Percentiles rank a stretch among this genome's conserved stretches.
These are phyloP conservation scores for Trichosporon ovoides DNA, from an alignment of 1,284 basidiomycete species.

Conservation along the genomic window DNA sequence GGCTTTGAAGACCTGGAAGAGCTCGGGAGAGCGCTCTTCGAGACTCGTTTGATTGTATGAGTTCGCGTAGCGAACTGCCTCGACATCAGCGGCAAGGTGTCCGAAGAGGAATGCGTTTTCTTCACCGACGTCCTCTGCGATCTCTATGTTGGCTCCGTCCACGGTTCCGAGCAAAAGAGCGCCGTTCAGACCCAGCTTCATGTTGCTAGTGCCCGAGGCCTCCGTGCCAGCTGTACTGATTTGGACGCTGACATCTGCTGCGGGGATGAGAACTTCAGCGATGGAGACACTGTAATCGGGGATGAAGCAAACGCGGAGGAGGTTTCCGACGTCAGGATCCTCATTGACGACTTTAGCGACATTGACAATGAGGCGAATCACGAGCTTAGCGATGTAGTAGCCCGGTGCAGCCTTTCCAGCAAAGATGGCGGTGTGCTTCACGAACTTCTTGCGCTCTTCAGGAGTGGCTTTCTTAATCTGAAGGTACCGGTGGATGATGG, in stretches of 20 bases:
- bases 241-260: constrained; percentile 87
- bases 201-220: constrained; percentile 61
- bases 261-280: constrained; percentile 84
- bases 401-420: constrained; percentile 59
- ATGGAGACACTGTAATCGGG: constrained; percentile 73
- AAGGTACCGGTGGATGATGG: constrained; percentile 81
- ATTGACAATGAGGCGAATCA: constrained; percentile 86
- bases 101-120: constrained; percentile 54
- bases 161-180: constrained; percentile 61
- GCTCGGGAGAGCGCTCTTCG: constrained; percentile 70
- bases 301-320: constrained; percentile 74
- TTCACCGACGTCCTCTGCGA: constrained; percentile 79
- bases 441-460: constrained; percentile 64
- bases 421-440: constrained; percentile 72
- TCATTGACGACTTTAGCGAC: constrained; percentile 76
- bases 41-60: constrained; percentile 71
- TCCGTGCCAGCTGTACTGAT: constrained; percentile 93
- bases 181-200: constrained; percentile 66
- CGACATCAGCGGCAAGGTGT: constrained; percentile 54
- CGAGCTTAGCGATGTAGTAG: constrained; percentile 55
- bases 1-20: constrained; percentile 61
- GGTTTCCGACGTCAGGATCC: constrained; percentile 77
- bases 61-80: constrained; percentile 74
- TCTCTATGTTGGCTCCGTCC: constrained; percentile 92
- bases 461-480: constrained; percentile 69